Evolutionary conservation across 2,329 filamentous ascomycete genomes (phyloP).

Genomic region (Capronia coronata): DNA sequence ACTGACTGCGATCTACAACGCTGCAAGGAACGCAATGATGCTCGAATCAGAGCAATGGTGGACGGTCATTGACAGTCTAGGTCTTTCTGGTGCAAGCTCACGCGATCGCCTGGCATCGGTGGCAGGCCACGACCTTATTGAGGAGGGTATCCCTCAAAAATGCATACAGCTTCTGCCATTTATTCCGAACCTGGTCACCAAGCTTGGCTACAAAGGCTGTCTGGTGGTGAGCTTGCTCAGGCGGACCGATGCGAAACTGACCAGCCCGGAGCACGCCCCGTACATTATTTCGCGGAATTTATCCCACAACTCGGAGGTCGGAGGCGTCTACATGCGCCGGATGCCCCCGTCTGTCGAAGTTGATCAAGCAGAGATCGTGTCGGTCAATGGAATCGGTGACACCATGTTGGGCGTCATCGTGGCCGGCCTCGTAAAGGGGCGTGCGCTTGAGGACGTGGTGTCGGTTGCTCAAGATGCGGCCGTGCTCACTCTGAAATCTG

Average conservation of each 20-base stretch:
- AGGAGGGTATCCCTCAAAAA: constrained; percentile 76
- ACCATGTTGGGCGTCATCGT: constrained; percentile 82
- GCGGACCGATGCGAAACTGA: constrained; percentile 61
- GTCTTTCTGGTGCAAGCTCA: constrained; percentile 62
- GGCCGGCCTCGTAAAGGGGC: constrained; percentile 62
- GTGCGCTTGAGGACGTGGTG: constrained; percentile 57
- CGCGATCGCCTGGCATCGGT: constrained; percentile 64
- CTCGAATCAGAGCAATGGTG: constrained; percentile 73
- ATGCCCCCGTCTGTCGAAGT: constrained; percentile 64
- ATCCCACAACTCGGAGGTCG: constrained; percentile 54
- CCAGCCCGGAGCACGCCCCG: constrained; percentile 54
- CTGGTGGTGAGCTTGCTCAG: constrained; percentile 66
- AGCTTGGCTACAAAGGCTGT: constrained; percentile 69
- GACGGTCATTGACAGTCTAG: constrained; percentile 67
- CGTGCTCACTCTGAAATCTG: constrained; percentile 67
- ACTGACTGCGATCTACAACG: constrained; percentile 67
- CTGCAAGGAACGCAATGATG: constrained; percentile 60
- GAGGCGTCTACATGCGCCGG: constrained; percentile 77
- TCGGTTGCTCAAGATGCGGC: constrained; percentile 75
- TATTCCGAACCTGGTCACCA: constrained; percentile 76
- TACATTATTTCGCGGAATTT: constrained; percentile 64
- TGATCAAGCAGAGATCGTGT: constrained; percentile 59
- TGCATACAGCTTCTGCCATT: constrained; percentile 79
- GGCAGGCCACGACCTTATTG: constrained; percentile 62
- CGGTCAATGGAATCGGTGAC: constrained; percentile 91